Evolutionary conservation across 305 asterid genomes (phyloP).

Genomic region (Andrographis paniculata): DNA sequence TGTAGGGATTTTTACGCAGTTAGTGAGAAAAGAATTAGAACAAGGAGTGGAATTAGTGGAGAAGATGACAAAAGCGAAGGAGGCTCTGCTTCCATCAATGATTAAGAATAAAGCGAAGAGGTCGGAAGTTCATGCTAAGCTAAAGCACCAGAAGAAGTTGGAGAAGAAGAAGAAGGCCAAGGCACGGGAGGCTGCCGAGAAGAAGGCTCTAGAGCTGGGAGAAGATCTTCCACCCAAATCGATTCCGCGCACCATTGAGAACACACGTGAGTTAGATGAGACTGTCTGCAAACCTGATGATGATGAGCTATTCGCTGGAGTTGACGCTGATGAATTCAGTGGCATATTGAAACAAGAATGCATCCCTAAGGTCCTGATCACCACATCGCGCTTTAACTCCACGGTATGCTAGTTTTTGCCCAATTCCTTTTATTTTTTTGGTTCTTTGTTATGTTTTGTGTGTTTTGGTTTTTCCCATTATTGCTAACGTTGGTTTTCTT

Average conservation of each 20-base stretch:
- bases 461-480: conserved; percentile 1
- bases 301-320: conserved; percentile 82
- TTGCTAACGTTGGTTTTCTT: conserved; percentile 17
- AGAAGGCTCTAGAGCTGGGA: conserved; percentile 81
- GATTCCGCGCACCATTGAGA: conserved; percentile 82
- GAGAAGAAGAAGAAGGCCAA: conserved; percentile 71
- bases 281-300: conserved; percentile 88
- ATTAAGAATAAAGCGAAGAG: conserved; percentile 87
- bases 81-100: conserved; percentile 52
- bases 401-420: conserved; percentile 35
- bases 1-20: background rate
- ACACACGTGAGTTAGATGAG: conserved; percentile 83
- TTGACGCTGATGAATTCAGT: conserved; percentile 88
- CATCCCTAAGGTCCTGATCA: conserved; percentile 66
- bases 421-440: no score
- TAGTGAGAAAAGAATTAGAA: background rate
- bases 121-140: conserved; percentile 64
- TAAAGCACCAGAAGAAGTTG: conserved; percentile 66
- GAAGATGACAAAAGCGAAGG: conserved; percentile 23
- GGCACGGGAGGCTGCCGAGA: conserved; percentile 76
- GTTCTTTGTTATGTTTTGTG: background rate
- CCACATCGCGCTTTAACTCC: conserved; percentile 84
- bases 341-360: conserved; percentile 45
- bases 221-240: conserved; percentile 73
- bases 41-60: background rate